Evolutionary conservation across 169 alveolate genomes (phyloP), one percentile per base, ranked within the genome.

Genomic region (Plasmodium vinckei): DNA sequence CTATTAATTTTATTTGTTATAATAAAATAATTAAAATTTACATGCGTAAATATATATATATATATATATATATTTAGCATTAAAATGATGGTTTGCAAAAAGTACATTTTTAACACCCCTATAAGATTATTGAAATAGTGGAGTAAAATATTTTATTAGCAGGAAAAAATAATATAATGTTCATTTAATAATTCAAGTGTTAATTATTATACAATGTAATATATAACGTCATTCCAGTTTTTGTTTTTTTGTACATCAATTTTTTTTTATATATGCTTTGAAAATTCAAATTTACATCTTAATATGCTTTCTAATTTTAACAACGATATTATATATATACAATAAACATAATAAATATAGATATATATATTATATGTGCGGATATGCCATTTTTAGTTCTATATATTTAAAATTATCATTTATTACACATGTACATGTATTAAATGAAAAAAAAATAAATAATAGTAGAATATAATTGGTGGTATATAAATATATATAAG

Each of bases 371-470:
- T 10, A 64, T 33, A 51, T 51, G 6, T 51, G 3, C 59, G 59
- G 17, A 51, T 15, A 13, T 51, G 12, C 59, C 21, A 51, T 51
- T 51, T 51, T 51, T 12, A 33, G 42, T 5, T 33, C 42, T 33
- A 33, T 33, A 33, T 33, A 33, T 33, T 33, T 33, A 51, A 51
- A 12, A 51, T 51, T 51, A 12, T 15, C 59, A 51, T 15, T 51
- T 51, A 13, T 51, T 51, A 15, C 59, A 51, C 19, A 15, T 15
- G 6, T 6, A 3, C 59, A 13, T 51, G 21, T 13, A 51, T 51
- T 51, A 51, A 51, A n/a, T 49, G 59, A 15, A n/a, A 63, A 68
- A 68, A 69, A 47, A 69, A 47, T 42, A 69, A 69, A 69, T 42
- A 69, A 69, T 42, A 39, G 47, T 10, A 7, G 46, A 17, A 13